Evolutionary conservation across 306 rosid species (phyloP).

Genomic region (Ormosia semicastrata): DNA sequence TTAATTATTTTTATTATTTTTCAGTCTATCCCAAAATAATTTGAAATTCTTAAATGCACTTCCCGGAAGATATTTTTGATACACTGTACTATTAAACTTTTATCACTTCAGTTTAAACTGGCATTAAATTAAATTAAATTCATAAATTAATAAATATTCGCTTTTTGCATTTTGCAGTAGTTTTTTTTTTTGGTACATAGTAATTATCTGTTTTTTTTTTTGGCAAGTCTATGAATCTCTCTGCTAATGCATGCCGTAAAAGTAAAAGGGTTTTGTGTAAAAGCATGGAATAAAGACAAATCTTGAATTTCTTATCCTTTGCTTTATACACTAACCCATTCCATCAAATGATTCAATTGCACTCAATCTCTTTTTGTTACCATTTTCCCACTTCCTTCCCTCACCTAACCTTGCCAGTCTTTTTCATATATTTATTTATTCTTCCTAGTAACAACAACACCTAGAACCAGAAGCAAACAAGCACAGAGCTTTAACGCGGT

Average conservation of each 20-base stretch:
- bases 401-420: slow-evolving; percentile 42
- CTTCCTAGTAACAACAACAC: not conserved
- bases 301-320: slow-evolving; percentile 37
- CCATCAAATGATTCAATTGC: slow-evolving; percentile 33
- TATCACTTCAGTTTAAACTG: not conserved
- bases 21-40: too few relatives aligned
- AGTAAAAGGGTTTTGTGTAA: slow-evolving; percentile 32
- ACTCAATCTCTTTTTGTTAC: slow-evolving; percentile 40
- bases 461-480: not conserved
- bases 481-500: slow-evolving; percentile 12
- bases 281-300: slow-evolving; percentile 37
- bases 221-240: not conserved
- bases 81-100: not conserved
- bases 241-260: not conserved
- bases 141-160: not conserved
- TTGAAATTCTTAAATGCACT: not conserved
- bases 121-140: not conserved
- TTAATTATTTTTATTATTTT: too few relatives aligned
- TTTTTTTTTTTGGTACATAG: not conserved
- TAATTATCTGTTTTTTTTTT: not conserved
- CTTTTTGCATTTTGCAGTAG: not conserved
- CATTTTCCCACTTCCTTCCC: slow-evolving; percentile 29
- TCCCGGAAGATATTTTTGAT: not conserved
- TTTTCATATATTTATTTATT: slow-evolving; percentile 8
- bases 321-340: slow-evolving; percentile 31